phyloP scores from a whole-genome alignment of 495 filamentous ascomycete species.

The Penicillium parvum region DNA sequence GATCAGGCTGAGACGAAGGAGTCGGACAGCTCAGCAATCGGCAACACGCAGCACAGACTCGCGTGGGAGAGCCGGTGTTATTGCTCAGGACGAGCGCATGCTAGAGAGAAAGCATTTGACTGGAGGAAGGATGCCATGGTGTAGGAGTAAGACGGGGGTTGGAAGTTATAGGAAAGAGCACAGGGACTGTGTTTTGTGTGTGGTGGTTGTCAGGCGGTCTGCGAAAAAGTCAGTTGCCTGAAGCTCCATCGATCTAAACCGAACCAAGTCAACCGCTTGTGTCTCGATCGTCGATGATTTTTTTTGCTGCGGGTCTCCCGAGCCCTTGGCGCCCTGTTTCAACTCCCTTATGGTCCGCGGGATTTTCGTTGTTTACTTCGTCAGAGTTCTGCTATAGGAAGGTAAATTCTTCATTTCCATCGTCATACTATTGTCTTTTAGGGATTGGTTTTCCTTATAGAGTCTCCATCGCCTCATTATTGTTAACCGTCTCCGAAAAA shows the following conservation, averaged over 20 bases:
- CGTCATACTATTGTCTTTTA: not conserved
- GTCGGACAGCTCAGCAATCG: constrained; percentile 8
- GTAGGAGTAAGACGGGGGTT: not conserved
- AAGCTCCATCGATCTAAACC: not conserved
- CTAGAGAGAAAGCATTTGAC: constrained; percentile 20
- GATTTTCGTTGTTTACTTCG: not conserved
- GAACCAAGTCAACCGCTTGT: not conserved
- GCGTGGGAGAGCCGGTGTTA: constrained; percentile 18
- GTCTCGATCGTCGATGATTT: constrained; percentile 5
- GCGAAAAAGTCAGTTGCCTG: not conserved
- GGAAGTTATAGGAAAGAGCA: not conserved
- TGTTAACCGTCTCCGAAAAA: not conserved
- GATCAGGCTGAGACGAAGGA: constrained; percentile 1
- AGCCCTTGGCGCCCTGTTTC: not conserved
- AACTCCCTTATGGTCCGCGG: not conserved
- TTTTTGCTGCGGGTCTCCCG: not conserved
- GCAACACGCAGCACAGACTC: constrained; percentile 11
- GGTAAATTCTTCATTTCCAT: too few relatives aligned
- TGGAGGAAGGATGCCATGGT: constrained; percentile 22
- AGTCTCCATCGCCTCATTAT: not conserved
- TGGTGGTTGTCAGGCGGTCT: too few relatives aligned
- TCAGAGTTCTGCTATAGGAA: too few relatives aligned
- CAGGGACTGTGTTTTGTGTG: too few relatives aligned
- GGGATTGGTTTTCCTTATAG: not conserved
- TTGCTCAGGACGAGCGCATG: constrained; percentile 21